Base-by-base conservation (phyloP, 2,329 filamentous ascomycete genomes). In the Clonostachys solani region DNA sequence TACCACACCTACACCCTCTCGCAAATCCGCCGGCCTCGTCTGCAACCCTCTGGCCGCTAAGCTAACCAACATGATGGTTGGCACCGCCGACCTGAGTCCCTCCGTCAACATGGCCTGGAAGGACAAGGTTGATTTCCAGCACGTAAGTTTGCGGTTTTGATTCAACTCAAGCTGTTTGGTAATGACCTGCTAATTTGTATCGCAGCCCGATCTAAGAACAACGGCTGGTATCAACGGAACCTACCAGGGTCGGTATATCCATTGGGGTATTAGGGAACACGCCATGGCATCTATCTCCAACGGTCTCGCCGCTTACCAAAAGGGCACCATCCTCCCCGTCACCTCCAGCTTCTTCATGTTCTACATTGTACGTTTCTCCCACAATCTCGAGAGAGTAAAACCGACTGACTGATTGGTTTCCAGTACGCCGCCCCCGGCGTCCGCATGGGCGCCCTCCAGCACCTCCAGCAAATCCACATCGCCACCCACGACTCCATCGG, bases 291-390 rank as follows among this genome's bases (percentile, higher is more conserved):
- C 73, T 33, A 75, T 81, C 19, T 71, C 73, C 7, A 81, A 81
- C 57, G 82, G 81, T 4, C 61, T 85, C 5, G 80, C 81, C 0
- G 81, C 81, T 2, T 84, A 71, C 49, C 66, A 68, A 49, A 74
- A 69, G 35, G 74, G 71, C 19, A 80, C 78, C 0, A 73, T 83
- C 52, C 62, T 84, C 8, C 80, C 80, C 0, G 63, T 83, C 35
- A 84, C 80, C 1, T 75, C 75, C 0, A 73, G 71, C 5, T 84
- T 83, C 63, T 82, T 83, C 66, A 83, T 84, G 76, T 83, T 83
- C 60, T 83, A 83, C 53, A 60, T 68, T 18, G 36, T 38, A 18
- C 15, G 12, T 38, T 3, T 29, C 23, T 5, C 23, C 23, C 9
- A 3, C 37, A n/a, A 18, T 16, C 40, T 38, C 38, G 12, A 3